A percentile compares a stretch with the other conserved stretches of the same genome.
Conservation (phyloP, 164 flowering plant species). For the Cinnamomum chago region DNA sequence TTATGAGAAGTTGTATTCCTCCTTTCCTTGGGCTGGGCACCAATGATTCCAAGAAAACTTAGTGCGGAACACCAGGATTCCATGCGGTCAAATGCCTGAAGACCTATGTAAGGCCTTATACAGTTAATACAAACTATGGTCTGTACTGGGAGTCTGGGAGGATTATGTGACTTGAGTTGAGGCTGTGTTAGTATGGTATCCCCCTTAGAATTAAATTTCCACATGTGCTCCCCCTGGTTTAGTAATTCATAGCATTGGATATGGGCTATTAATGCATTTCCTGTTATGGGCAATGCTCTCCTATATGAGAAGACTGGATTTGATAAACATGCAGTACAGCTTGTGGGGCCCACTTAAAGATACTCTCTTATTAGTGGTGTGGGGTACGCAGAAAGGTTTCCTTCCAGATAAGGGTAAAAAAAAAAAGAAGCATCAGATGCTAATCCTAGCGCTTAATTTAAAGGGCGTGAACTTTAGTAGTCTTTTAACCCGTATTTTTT, state of each 20-base stretch:
- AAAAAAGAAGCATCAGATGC: background rate
- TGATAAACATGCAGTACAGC: background rate
- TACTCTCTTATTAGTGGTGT: background rate
- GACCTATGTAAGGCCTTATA: background rate
- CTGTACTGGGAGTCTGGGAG: background rate
- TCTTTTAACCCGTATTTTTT: too few species aligned
- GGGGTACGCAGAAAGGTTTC: background rate
- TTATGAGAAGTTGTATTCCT: too few species aligned
- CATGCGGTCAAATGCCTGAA: background rate
- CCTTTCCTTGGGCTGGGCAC: too few species aligned
- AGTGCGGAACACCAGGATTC: background rate
- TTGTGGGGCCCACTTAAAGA: background rate
- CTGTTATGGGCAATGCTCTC: too few species aligned
- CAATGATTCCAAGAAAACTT: too few species aligned
- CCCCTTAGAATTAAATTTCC: background rate
- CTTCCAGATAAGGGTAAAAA: background rate
- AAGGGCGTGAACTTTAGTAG: too few species aligned
- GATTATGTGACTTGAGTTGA: background rate
- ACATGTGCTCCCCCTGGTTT: background rate
- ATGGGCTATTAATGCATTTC: background rate
- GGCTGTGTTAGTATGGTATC: background rate
- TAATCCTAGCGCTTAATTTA: too few species aligned
- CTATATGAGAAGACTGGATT: background rate
- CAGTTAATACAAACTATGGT: too few species aligned
- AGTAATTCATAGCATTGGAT: background rate